A percentile compares a stretch with the other conserved stretches of the same genome.
Conservation (phyloP, 2,329 filamentous ascomycete species). For the Fusarium marasasianum region DNA sequence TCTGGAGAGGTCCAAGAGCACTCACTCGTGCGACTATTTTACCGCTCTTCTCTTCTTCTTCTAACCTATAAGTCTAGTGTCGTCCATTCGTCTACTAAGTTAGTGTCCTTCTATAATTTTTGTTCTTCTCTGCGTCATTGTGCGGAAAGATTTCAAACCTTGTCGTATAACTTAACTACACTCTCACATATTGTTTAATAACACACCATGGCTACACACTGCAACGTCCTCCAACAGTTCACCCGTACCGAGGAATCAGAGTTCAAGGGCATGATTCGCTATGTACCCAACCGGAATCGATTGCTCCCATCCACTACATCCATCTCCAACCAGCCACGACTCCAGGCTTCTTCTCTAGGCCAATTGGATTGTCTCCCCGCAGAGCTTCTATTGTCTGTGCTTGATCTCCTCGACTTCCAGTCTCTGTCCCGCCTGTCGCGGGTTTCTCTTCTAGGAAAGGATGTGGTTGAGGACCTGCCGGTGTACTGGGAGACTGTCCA, state of each 20-base stretch:
- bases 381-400: conserved; percentile 39
- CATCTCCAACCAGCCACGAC: conserved; percentile 10
- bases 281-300: conserved; percentile 10
- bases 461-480: conserved; percentile 42
- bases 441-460: conserved; percentile 38
- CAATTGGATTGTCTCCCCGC: conserved; percentile 41
- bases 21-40: conserved; percentile 26
- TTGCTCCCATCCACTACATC: conserved; percentile 12
- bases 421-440: conserved; percentile 44
- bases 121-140: conserved; percentile 5
- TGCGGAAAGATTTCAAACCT: neutral
- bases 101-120: conserved; percentile 13
- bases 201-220: conserved; percentile 10
- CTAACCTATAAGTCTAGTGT: conserved; percentile 29
- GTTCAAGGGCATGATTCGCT: conserved; percentile 33
- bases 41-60: conserved; percentile 13
- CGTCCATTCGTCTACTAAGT: conserved; percentile 11
- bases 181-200: neutral
- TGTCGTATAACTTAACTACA: neutral
- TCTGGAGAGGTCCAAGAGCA: neutral
- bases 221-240: conserved; percentile 19
- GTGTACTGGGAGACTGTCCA: conserved; percentile 55
- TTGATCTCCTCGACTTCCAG: conserved; percentile 43
- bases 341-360: conserved; percentile 36
- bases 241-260: conserved; percentile 27